phyloP scores from a whole-genome alignment of 2,329 filamentous ascomycete genomes.

The Pleoardoris graminearum region DNA sequence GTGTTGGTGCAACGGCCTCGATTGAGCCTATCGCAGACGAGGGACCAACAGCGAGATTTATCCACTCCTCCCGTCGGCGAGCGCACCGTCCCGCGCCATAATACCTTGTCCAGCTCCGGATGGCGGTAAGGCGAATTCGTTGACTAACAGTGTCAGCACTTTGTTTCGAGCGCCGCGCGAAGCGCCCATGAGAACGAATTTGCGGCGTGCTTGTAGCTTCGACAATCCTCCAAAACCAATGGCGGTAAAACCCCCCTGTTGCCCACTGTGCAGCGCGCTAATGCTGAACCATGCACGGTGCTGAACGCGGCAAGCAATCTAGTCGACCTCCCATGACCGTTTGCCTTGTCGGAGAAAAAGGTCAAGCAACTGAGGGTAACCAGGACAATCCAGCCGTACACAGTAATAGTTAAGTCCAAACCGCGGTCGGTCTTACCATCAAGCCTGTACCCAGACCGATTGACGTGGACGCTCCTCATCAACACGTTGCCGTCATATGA shows the following conservation, averaged over 20 bases:
- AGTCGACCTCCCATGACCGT: neutral
- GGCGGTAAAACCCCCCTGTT: neutral
- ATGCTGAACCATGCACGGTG: neutral
- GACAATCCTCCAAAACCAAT: neutral
- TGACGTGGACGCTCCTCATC: conserved; percentile 12
- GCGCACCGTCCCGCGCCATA: conserved; percentile 23
- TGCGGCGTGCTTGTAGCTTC: neutral
- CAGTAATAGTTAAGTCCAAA: conserved; percentile 9
- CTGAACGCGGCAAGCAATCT: neutral
- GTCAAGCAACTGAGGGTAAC: neutral
- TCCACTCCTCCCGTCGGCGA: conserved; percentile 18
- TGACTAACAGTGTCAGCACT: conserved; percentile 17
- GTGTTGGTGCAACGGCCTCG: conserved; percentile 8
- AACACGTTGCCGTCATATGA: neutral
- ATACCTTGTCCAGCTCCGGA: conserved; percentile 13
- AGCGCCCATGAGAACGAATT: conserved; percentile 1
- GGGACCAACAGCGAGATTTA: conserved; percentile 15
- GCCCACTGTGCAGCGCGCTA: conserved; percentile 1
- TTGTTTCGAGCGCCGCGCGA: conserved; percentile 14
- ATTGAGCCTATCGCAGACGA: conserved; percentile 16
- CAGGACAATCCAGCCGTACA: neutral
- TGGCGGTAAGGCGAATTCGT: conserved; percentile 10
- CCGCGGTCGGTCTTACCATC: conserved; percentile 9
- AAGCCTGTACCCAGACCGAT: conserved; percentile 1
- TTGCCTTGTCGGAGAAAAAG: neutral